Evolutionary conservation across 768 basidiomycete genomes (phyloP).

Genomic region (Tylopilus subfusipes): DNA sequence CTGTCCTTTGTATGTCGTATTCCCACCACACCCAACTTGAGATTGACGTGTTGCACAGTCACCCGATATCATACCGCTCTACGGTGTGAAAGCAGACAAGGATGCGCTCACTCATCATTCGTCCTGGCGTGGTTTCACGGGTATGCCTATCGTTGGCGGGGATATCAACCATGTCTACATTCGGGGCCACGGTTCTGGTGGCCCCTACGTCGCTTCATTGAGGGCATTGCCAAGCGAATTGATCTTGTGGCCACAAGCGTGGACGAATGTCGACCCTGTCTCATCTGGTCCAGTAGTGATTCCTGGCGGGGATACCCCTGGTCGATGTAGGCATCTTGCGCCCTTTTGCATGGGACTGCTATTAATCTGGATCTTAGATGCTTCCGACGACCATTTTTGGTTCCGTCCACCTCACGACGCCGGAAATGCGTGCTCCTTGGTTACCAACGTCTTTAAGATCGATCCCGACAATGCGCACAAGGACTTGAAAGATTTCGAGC

Average conservation of each 20-base stretch:
- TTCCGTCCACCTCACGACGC: slow-evolving; percentile 9
- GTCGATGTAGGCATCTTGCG: neutral
- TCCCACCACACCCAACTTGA: neutral
- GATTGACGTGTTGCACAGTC: neutral
- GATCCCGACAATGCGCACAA: neutral
- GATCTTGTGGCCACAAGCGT: slow-evolving; percentile 5
- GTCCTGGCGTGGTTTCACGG: slow-evolving; percentile 1
- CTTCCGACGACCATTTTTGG: neutral
- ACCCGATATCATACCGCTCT: slow-evolving; percentile 7
- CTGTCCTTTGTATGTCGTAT: neutral
- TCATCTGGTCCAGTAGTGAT: neutral
- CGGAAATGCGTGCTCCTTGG: slow-evolving; percentile 5
- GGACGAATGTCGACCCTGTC: neutral
- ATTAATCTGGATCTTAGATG: neutral
- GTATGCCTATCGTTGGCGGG: slow-evolving; percentile 6
- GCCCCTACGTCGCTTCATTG: neutral
- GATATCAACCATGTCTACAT: slow-evolving; percentile 6
- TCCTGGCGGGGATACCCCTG: neutral
- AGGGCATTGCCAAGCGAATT: slow-evolving; percentile 6
- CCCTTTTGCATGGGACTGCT: neutral
- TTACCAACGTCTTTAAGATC: slow-evolving; percentile 5
- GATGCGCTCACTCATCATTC: neutral
- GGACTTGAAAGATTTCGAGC: neutral
- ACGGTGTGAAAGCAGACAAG: neutral
- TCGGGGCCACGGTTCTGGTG: slow-evolving; percentile 2